Conservation (phyloP, 2,329 filamentous ascomycete genomes). For the Colletotrichum sp. region DNA sequence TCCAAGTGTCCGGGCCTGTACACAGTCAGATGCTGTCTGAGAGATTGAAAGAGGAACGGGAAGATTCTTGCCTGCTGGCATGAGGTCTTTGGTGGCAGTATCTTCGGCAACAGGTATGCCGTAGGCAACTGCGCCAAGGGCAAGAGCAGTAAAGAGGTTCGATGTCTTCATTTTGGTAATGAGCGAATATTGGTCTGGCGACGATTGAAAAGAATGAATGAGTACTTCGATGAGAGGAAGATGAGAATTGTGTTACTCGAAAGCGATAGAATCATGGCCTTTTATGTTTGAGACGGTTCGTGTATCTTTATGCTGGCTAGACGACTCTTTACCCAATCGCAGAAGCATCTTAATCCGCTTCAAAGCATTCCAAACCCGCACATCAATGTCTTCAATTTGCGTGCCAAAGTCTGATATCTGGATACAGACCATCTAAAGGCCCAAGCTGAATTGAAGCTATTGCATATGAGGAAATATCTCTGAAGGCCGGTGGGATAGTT, state of each 20-base stretch:
- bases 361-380: background rate
- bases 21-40: background rate
- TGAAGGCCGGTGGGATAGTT: background rate
- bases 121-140: background rate
- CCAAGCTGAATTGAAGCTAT: background rate
- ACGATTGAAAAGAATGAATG: background rate
- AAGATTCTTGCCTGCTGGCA: rapidly evolving
- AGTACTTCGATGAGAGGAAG: background rate
- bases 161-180: background rate
- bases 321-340: background rate
- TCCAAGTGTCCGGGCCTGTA: background rate
- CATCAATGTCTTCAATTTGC: background rate
- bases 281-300: background rate
- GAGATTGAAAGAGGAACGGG: too few relatives aligned
- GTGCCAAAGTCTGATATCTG: background rate
- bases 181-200: rapidly evolving
- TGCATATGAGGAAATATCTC: background rate
- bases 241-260: background rate
- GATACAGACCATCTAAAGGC: background rate
- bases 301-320: background rate
- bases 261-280: background rate
- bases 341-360: background rate
- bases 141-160: background rate
- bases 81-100: rapidly evolving
- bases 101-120: background rate